Conservation (phyloP, 2,329 filamentous ascomycete genomes). For the Xylariaceae sp. region DNA sequence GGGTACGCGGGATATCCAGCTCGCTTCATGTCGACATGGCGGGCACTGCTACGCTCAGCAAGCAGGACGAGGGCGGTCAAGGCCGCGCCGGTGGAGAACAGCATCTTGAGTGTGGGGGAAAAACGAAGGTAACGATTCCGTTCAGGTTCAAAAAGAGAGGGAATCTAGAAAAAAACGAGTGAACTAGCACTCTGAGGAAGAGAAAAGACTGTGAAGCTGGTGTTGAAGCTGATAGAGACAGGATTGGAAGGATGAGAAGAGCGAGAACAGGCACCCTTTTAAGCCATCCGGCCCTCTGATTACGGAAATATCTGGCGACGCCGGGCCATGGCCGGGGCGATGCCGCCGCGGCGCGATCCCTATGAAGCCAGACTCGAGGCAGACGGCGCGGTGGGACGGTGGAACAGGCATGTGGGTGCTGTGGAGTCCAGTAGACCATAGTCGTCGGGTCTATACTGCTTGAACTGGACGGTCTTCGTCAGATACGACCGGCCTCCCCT, state of each 20-base stretch:
- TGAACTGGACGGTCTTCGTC: constrained; percentile 3
- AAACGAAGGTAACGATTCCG: constrained; percentile 4
- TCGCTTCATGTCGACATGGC: constrained; percentile 5
- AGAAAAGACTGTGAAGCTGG: constrained; percentile 4
- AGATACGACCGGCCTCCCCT: constrained; percentile 5
- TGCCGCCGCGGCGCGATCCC: too few species aligned
- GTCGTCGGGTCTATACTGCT: not conserved
- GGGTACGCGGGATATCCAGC: not conserved
- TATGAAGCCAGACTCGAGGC: too few species aligned
- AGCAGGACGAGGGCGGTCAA: constrained; percentile 11
- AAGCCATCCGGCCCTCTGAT: too few species aligned
- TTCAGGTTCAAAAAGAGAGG: constrained; percentile 5
- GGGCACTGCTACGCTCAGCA: constrained; percentile 7
- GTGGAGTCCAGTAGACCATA: constrained; percentile 1
- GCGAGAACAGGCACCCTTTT: too few species aligned
- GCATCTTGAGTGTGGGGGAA: constrained; percentile 18
- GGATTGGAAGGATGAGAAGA: too few species aligned
- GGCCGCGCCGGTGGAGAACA: constrained; percentile 11
- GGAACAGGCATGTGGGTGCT: not conserved
- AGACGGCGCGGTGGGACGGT: not conserved
- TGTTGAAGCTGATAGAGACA: not conserved
- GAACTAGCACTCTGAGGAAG: constrained; percentile 12
- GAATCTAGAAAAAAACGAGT: constrained; percentile 9
- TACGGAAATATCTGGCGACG: too few species aligned
- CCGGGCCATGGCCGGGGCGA: too few species aligned